Conservation (phyloP, 768 basidiomycete genomes). For the Naganishia kalamii region DNA sequence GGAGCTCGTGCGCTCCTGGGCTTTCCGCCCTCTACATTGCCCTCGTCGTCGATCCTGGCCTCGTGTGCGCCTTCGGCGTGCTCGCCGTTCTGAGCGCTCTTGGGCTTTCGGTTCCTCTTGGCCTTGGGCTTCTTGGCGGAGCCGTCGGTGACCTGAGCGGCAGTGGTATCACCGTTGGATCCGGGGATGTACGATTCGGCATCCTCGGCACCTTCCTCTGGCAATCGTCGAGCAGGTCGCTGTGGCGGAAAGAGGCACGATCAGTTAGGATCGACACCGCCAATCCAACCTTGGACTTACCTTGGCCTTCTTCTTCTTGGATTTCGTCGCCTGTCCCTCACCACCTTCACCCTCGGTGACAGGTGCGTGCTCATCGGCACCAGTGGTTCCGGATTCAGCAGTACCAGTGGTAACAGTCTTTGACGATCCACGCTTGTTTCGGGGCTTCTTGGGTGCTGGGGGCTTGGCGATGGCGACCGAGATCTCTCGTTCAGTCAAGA, state of each 20-base stretch:
- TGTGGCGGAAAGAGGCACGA: neutral
- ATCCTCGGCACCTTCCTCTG: conserved; percentile 39
- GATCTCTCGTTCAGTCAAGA: conserved; percentile 47
- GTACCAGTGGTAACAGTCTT: conserved; percentile 22
- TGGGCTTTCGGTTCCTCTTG: conserved; percentile 29
- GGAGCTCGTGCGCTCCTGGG: conserved; percentile 26
- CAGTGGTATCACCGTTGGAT: conserved; percentile 23
- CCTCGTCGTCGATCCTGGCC: conserved; percentile 40
- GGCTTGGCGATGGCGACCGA: conserved; percentile 32
- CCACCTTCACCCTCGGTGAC: conserved; percentile 24
- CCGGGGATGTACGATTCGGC: conserved; percentile 33
- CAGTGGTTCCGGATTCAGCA: conserved; percentile 18
- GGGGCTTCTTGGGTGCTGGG: conserved; percentile 23
- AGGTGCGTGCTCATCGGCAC: conserved; percentile 23
- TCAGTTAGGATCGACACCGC: neutral
- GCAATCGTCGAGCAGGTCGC: conserved; percentile 34
- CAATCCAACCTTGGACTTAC: neutral
- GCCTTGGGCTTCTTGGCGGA: conserved; percentile 24
- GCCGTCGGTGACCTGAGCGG: conserved; percentile 17
- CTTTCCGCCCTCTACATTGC: conserved; percentile 23
- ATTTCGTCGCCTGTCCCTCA: conserved; percentile 14
- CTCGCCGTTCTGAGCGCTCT: conserved; percentile 18
- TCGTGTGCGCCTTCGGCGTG: conserved; percentile 12
- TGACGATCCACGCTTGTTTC: conserved; percentile 24
- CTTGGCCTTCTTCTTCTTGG: conserved; percentile 25